phyloP scores from a whole-genome alignment of 371 early-diverging fungal genomes.

The Mucor piriformis region DNA sequence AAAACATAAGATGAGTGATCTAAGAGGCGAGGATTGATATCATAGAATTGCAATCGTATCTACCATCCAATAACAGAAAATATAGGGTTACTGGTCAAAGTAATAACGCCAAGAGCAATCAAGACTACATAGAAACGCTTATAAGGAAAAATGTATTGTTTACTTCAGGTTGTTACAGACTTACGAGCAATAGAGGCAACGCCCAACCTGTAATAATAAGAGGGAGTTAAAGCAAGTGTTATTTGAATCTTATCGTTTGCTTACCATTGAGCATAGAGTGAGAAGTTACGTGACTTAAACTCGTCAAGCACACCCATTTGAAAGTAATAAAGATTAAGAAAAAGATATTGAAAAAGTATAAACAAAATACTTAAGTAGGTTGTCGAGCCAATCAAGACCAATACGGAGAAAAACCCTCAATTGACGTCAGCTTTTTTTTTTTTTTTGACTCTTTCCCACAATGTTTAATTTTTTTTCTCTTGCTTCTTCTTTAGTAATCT shows the following conservation, averaged over 20 bases:
- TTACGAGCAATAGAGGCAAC: conserved; percentile 47
- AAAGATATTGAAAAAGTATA: conserved; percentile 9
- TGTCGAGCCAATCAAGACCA: not conserved
- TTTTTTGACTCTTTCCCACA: not conserved
- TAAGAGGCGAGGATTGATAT: not conserved
- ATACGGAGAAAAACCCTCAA: conserved; percentile 1
- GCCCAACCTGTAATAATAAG: conserved; percentile 32
- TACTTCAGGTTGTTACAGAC: too few species aligned
- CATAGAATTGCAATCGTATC: not conserved
- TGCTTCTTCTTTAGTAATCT: conserved; percentile 1
- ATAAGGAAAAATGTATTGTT: too few species aligned
- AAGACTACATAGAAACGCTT: conserved; percentile 27
- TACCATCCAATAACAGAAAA: conserved; percentile 54
- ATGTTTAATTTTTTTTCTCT: conserved; percentile 1
- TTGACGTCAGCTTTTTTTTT: conserved; percentile 19
- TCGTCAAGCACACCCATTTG: conserved; percentile 51
- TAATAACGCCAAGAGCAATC: conserved; percentile 39
- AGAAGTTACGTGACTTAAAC: conserved; percentile 50
- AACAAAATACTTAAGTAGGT: not conserved
- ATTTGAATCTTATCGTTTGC: not conserved
- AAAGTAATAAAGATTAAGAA: not conserved
- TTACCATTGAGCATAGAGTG: conserved; percentile 56
- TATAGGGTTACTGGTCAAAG: conserved; percentile 30
- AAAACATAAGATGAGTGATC: not conserved
- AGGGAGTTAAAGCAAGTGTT: not conserved